Conservation (phyloP, 257 asterid species). For the Craterostigma plantagineum region DNA sequence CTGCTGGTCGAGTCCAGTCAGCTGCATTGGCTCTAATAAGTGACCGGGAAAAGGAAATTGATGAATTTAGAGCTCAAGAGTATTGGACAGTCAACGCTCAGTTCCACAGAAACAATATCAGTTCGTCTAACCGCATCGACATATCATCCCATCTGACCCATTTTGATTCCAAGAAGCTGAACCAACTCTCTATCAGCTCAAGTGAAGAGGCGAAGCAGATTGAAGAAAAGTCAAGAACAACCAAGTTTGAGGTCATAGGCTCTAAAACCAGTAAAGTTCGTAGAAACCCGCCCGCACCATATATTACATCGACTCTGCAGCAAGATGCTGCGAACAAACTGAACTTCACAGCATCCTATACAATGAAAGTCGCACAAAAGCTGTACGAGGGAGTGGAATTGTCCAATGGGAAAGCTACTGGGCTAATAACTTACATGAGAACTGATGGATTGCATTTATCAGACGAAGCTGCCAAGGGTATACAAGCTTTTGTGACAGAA, state of each 20-base stretch:
- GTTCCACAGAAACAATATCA: constrained; percentile 19
- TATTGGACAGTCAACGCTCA: constrained; percentile 61
- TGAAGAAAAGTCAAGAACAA: constrained; percentile 31
- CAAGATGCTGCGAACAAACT: constrained; percentile 91
- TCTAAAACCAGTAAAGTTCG: constrained; percentile 37
- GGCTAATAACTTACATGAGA: constrained; percentile 82
- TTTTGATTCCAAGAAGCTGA: constrained; percentile 33
- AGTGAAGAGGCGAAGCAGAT: constrained; percentile 37
- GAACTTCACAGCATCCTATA: constrained; percentile 45
- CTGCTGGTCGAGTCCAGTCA: constrained; percentile 97
- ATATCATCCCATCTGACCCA: constrained; percentile 48
- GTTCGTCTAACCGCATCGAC: constrained; percentile 12
- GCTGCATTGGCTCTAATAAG: constrained; percentile 82
- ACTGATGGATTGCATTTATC: constrained; percentile 86
- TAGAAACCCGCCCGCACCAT: constrained; percentile 60
- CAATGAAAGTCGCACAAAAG: constrained; percentile 87
- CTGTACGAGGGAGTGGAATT: constrained; percentile 77
- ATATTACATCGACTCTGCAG: constrained; percentile 81
- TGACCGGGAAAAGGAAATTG: constrained; percentile 81
- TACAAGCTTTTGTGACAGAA: constrained; percentile 43
- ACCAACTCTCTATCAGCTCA: constrained; percentile 45
- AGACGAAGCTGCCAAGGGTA: constrained; percentile 63
- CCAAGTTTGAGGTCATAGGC: constrained; percentile 33
- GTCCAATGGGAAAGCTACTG: constrained; percentile 53
- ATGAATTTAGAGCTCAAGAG: constrained; percentile 55